Conservation (phyloP, 352 stramenopile species). For the Phytophthora fragariae region DNA sequence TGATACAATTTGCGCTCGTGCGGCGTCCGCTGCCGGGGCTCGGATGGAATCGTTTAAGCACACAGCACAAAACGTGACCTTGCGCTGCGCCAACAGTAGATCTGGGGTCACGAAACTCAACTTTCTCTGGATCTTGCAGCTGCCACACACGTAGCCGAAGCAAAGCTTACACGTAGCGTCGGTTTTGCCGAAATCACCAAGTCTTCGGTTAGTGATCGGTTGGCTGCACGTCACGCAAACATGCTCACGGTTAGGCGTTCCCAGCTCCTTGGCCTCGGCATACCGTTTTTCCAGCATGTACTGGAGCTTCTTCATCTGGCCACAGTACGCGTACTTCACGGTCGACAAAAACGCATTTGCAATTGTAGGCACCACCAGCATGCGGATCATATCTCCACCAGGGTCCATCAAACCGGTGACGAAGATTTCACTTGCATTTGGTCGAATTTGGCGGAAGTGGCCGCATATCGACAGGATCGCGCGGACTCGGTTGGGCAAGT, state of each 20-base stretch:
- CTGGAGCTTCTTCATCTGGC: conserved; percentile 39
- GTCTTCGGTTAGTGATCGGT: conserved; percentile 17
- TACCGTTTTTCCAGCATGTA: conserved; percentile 37
- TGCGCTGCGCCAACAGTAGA: conserved; percentile 30
- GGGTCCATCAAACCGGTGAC: conserved; percentile 36
- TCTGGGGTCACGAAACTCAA: conserved; percentile 43
- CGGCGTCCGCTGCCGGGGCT: conserved; percentile 31
- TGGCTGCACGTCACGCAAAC: conserved; percentile 31
- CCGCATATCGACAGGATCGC: conserved; percentile 40
- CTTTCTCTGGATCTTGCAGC: conserved; percentile 38
- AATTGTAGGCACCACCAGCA: conserved; percentile 31
- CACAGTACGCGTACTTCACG: conserved; percentile 37
- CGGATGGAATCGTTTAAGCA: conserved; percentile 41
- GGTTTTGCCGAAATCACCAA: conserved; percentile 33
- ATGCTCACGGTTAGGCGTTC: conserved; percentile 31
- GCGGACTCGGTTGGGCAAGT: conserved; percentile 28
- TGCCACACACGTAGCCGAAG: conserved; percentile 30
- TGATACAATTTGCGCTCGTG: conserved; percentile 32
- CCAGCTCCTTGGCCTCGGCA: conserved; percentile 22
- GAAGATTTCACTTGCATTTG: conserved; percentile 38
- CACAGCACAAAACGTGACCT: conserved; percentile 44
- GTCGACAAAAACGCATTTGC: conserved; percentile 36
- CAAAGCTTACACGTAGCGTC: conserved; percentile 37
- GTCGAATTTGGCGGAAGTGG: conserved; percentile 35
- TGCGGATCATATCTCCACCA: conserved; percentile 22